These are phyloP conservation scores for Tolypocladium tropicale DNA, from an alignment of 2,329 filamentous ascomycete genomes.

Conservation along the genomic window DNA sequence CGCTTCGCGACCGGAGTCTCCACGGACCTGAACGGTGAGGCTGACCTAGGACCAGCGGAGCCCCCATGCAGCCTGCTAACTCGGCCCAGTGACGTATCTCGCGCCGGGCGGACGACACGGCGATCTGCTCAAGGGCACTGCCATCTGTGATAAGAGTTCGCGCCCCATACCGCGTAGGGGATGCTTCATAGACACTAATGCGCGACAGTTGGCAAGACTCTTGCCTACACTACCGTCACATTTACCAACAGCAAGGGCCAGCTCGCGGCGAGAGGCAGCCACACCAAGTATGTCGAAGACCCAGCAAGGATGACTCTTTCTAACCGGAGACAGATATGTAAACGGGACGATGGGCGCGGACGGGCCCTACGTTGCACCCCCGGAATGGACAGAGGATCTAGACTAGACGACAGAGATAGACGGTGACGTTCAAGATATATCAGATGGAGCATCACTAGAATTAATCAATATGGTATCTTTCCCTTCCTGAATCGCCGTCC, in stretches of 20 bases:
- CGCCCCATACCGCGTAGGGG: background rate
- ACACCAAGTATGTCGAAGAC: conserved; percentile 45
- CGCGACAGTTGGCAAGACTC: conserved; percentile 46
- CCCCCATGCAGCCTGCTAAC: conserved; percentile 3
- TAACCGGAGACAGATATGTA: conserved; percentile 28
- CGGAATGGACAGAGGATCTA: conserved; percentile 22
- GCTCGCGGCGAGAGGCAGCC: conserved; percentile 51
- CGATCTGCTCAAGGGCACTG: conserved; percentile 44
- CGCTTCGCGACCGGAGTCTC: conserved; percentile 54
- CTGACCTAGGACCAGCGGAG: accelerated
- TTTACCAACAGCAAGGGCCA: conserved; percentile 51
- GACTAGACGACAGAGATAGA: conserved; percentile 12
- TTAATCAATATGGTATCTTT: background rate
- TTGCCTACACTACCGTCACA: conserved; percentile 50
- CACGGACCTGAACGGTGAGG: conserved; percentile 50
- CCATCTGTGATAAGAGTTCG: conserved; percentile 52
- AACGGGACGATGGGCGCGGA: conserved; percentile 24
- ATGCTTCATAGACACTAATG: conserved; percentile 3
- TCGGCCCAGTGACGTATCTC: conserved; percentile 47
- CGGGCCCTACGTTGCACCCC: conserved; percentile 26
- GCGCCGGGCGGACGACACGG: conserved; percentile 47
- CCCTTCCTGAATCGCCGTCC: background rate
- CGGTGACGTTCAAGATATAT: background rate
- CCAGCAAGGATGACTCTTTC: background rate
- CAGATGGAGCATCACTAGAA: background rate